Evolutionary conservation across 148 eudicot genomes (phyloP), one percentile per base, ranked within the genome.

Genomic region (Linanthus parryae): DNA sequence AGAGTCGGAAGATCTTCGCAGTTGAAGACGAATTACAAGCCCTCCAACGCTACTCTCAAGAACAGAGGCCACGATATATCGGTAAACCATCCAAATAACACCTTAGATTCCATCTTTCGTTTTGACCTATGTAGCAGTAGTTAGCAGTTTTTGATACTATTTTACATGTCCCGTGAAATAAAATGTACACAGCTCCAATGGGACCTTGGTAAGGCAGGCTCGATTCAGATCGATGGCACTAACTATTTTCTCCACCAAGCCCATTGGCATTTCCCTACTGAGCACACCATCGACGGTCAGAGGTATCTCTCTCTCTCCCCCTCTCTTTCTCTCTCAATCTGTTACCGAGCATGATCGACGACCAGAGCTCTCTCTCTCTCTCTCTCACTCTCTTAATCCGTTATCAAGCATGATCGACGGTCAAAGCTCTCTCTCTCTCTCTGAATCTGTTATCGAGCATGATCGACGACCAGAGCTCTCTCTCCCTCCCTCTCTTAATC

Each of bases 1-100:
- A 15, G 44, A 25, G 68, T 67, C 62, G 41, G 75, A 75, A 10
- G 19, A 13, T 16, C 57, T 70, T 19, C 22, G n/a, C n/a, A n/a
- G n/a, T n/a, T n/a, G n/a, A n/a, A 54, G 13, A 62, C 49, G 14
- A 12, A 25, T 20, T 75, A 75, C 40, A 54, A 44, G n/a, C 60
- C 76, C n/a, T 41, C 72, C 8, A 54, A 62, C 44, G 65, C 80
- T 29, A 66, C 76, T n/a, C 66, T 75, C 11, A 5, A 48, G 4
- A 75, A 71, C 31, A 38, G 80, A 22, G 80, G 76, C 49, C 80
- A 75, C 36, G 80, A 70, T 56, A 55, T 75, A 19, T 45, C 50
- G 80, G 80, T 75, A 74, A 46, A 40, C 9, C 22, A 20, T 4
- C 17, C 12, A 18, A 14, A 27, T 15, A 47, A 11, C 17, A 21